Base-by-base conservation (phyloP, 1,139 yeast species). In the Candida tetrigidarum region DNA sequence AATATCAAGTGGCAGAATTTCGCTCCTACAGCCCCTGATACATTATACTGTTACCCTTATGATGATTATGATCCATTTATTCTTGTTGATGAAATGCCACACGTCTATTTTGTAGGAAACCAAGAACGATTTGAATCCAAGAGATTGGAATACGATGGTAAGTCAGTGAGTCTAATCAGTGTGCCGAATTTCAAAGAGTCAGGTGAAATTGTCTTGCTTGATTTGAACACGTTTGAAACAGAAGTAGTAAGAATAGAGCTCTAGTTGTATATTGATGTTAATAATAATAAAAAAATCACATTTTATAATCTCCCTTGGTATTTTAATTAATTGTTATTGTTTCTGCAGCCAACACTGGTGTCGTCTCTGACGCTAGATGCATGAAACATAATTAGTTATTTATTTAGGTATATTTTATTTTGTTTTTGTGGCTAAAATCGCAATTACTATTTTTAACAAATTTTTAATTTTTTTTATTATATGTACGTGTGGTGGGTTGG, bases 11-110 rank as follows among this genome's bases (percentile, higher is more conserved):
- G 97, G 96, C 93, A 90, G 54, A 89, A 89, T 56, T 72, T 89
- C 30, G 85, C 90, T 0, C 99, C 99, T 2, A 91, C 98, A 0
- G 96, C 97, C 1, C 99, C 99, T 0, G 99, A 93, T 58, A 95
- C 99, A 0, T 68, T 93, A 37, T 87, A 88, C 71, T 85, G 96
- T 52, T 91, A 90, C 56, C 98, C 99, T 0, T 92, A 76, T 58
- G 77, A 80, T n/a, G 80, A 84, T 36, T 57, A 60, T 4, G 99
- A 95, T 63, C 98, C 98, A 2, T 91, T 93, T 63, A 76, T 89
- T 3, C 60, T 93, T 27, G 47, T 44, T 10, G 69, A 69, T 5
- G 87, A 86, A 56, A 79, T 88, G 16, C 99, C 99, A 0, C 93
- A 90, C 59, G 83, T 92, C 2, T 90, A 87, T 59, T 81, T 90